phyloP scores from a whole-genome alignment of 75 land plant species.

The Isoetes taiwanensis region DNA sequence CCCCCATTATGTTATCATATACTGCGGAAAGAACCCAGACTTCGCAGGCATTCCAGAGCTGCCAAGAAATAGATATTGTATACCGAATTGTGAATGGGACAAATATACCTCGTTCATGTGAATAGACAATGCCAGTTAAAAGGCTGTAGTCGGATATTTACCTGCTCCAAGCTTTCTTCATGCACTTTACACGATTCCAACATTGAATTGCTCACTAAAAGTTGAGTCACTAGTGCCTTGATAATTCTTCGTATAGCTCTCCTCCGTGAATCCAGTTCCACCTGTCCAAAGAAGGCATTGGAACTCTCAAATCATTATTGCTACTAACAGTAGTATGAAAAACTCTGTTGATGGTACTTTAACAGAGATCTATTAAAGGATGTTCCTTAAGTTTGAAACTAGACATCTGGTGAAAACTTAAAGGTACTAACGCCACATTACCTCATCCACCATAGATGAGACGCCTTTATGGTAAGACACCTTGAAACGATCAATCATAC shows the following conservation, averaged over 20 bases:
- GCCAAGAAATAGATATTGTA: too few relatives aligned
- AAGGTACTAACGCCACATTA: too few relatives aligned
- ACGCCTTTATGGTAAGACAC: constrained; percentile 36
- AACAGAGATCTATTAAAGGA: too few relatives aligned
- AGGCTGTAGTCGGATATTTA: neutral
- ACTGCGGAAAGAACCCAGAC: constrained; percentile 31
- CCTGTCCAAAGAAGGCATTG: constrained; percentile 1
- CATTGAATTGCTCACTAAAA: constrained; percentile 17
- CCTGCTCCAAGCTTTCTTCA: constrained; percentile 20
- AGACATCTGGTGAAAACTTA: too few relatives aligned
- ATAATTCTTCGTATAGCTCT: constrained; percentile 29
- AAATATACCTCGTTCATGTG: neutral
- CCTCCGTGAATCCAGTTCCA: constrained; percentile 33
- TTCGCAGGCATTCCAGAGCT: constrained; percentile 36
- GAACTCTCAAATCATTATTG: neutral
- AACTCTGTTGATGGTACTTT: too few relatives aligned
- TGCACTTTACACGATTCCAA: constrained; percentile 10
- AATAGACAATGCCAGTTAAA: neutral
- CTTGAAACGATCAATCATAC: constrained; percentile 34
- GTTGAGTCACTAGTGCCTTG: constrained; percentile 23
- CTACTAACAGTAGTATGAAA: neutral
- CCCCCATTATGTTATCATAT: constrained; percentile 41
- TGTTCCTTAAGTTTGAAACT: too few relatives aligned
- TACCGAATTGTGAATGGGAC: too few relatives aligned
- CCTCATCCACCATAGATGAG: constrained; percentile 28